Evolutionary conservation across 768 basidiomycete genomes (phyloP), one percentile per base, ranked within the genome.

Genomic region (Galerina marginata): DNA sequence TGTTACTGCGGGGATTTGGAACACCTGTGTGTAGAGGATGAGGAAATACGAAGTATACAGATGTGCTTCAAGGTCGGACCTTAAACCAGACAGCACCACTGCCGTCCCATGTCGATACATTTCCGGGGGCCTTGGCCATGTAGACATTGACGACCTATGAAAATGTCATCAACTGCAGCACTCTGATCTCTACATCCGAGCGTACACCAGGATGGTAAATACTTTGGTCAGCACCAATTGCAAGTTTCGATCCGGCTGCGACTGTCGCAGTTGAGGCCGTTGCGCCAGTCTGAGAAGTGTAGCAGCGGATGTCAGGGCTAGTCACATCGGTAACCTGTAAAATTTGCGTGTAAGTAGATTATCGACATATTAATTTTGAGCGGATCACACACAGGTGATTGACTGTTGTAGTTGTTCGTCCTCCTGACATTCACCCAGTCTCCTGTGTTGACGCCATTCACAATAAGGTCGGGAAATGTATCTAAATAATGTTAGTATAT

Each of bases 21-120:
- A 62, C 10, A 65, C 60, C 62, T 63, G 45, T 23, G 3, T 4
- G 50, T 7, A 23, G 2, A 12, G 33, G 10, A 44, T 45, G 16
- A 37, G 10, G 36, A 9, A 42, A 25, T 38, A 38, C 11, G 12
- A 11, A 20, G 20, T 20, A 9, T 39, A 29, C 16, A 43, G 10
- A 43, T 9, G 9, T 20, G 20, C 11, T 33, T 33, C 29, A 33
- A 26, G n/a, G 12, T 25, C 77, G 20, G 51, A 75, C 78, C 66
- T 80, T 80, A 39, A 83, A 83, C 83, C 82, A 83, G 16, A 82
- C 81, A 20, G 65, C 59, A 59, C 83, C 83, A 58, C 76, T 74
- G 42, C 81, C 82, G 39, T 75, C 79, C 51, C 74, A 83, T 11
- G 49, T 52, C 3, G 63, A 29, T 15, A 65, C 65, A 47, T 71